Conservation (phyloP, 805 yeast genomes). For the Soucietia sequanensis region DNA sequence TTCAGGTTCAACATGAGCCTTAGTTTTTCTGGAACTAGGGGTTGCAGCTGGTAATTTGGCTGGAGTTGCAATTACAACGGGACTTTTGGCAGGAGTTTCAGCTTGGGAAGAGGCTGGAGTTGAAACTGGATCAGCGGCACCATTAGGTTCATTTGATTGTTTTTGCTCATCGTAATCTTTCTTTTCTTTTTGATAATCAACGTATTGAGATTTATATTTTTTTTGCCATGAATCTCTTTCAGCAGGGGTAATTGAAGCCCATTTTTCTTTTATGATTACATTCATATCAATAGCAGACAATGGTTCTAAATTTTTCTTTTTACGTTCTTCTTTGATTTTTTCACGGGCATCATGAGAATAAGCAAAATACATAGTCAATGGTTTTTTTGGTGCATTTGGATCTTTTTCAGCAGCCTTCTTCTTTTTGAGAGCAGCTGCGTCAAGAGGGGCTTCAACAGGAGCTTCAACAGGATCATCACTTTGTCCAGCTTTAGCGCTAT, state of each 20-base stretch:
- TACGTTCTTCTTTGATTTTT: constrained; percentile 66
- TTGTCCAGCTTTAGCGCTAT: neutral
- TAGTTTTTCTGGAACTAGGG: too few species aligned
- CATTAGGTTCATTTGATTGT: constrained; percentile 21
- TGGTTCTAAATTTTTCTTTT: constrained; percentile 53
- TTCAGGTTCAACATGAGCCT: too few species aligned
- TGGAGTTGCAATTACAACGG: too few species aligned
- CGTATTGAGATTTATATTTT: constrained; percentile 48
- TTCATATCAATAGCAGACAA: constrained; percentile 76
- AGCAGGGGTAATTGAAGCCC: constrained; percentile 69
- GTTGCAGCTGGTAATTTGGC: too few species aligned
- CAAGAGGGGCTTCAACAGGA: constrained; percentile 5
- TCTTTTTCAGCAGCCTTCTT: constrained; percentile 57
- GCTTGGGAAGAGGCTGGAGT: too few species aligned
- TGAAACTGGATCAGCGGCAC: constrained; percentile 12
- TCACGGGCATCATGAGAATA: constrained; percentile 76
- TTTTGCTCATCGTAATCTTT: constrained; percentile 39
- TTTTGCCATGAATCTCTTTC: constrained; percentile 74
- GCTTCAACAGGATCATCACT: constrained; percentile 1
- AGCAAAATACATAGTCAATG: constrained; percentile 79
- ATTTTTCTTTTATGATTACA: constrained; percentile 70
- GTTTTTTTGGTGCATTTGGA: constrained; percentile 95
- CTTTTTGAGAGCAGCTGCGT: constrained; percentile 41
- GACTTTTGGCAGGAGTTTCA: too few species aligned
- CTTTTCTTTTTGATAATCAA: constrained; percentile 29